Conservation (phyloP, 768 basidiomycete species). For the Leccinellum luteum region DNA sequence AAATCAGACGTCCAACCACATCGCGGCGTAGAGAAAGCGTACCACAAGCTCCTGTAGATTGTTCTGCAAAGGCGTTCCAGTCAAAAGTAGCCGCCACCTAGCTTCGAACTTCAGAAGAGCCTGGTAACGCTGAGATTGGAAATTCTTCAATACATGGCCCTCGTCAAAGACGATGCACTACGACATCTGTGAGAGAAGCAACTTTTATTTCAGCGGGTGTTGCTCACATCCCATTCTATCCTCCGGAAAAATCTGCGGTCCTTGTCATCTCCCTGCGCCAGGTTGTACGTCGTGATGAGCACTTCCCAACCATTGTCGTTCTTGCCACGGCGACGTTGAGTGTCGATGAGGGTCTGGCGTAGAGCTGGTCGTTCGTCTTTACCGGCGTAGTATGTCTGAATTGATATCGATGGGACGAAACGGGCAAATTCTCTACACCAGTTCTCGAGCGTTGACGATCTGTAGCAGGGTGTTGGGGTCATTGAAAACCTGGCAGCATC, state of each 20-base stretch:
- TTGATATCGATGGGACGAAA: constrained; percentile 82
- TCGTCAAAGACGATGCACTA: constrained; percentile 96
- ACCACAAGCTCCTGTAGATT: constrained; percentile 89
- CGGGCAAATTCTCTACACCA: constrained; percentile 96
- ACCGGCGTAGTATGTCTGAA: constrained; percentile 91
- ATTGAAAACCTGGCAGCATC: neutral
- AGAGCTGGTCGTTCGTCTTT: constrained; percentile 81
- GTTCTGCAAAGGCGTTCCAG: constrained; percentile 94
- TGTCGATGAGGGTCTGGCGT: constrained; percentile 68
- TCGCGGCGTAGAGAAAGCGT: constrained; percentile 27
- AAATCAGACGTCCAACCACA: constrained; percentile 10
- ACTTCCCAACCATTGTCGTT: constrained; percentile 80
- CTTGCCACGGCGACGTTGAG: constrained; percentile 45
- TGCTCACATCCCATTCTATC: constrained; percentile 87
- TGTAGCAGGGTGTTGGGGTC: constrained; percentile 29
- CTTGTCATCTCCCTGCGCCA: constrained; percentile 82
- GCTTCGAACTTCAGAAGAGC: constrained; percentile 82
- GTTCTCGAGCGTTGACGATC: constrained; percentile 95
- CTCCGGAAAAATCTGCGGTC: constrained; percentile 93
- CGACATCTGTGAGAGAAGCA: neutral
- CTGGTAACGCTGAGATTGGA: constrained; percentile 94
- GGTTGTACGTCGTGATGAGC: constrained; percentile 92
- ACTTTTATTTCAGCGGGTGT: neutral
- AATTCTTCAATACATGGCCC: constrained; percentile 96
- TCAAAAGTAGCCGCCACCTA: constrained; percentile 87